Evolutionary conservation across 352 stramenopile species (phyloP).

Genomic region (Thraustotheca clavata): DNA sequence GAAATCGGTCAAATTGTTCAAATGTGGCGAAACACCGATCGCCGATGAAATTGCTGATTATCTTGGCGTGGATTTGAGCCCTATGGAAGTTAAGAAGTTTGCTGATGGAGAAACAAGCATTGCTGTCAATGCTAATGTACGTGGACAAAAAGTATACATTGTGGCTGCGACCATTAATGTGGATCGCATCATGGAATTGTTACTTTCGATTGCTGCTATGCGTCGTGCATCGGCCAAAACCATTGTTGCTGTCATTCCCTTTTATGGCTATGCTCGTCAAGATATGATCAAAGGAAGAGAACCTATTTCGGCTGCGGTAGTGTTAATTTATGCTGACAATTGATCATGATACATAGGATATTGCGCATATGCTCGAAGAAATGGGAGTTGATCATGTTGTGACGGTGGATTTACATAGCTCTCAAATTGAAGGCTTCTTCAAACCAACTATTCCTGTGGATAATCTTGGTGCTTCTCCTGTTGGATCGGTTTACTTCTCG

Average conservation of each 20-base stretch:
- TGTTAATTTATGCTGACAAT: background rate
- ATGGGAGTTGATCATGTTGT: constrained; percentile 86
- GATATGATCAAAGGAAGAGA: constrained; percentile 80
- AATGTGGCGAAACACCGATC: constrained; percentile 79
- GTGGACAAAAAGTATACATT: constrained; percentile 78
- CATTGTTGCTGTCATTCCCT: constrained; percentile 82
- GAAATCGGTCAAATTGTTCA: constrained; percentile 86
- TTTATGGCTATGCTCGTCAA: constrained; percentile 81
- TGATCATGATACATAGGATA: constrained; percentile 34
- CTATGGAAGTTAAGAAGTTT: constrained; percentile 76
- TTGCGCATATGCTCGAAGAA: constrained; percentile 83
- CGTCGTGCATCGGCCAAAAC: constrained; percentile 74
- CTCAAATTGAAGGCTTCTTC: constrained; percentile 85
- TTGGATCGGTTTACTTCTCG: constrained; percentile 80
- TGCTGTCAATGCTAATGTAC: constrained; percentile 63
- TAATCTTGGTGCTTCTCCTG: constrained; percentile 78
- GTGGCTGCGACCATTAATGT: constrained; percentile 80
- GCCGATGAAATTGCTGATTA: constrained; percentile 78
- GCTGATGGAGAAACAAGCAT: constrained; percentile 79
- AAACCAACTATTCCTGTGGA: constrained; percentile 78
- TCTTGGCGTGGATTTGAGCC: constrained; percentile 66
- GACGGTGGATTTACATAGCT: constrained; percentile 81
- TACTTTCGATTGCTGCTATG: constrained; percentile 79
- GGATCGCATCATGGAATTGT: constrained; percentile 75
- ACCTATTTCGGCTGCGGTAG: constrained; percentile 63